Conservation (phyloP, 805 yeast species). For the Candida nitratophila region DNA sequence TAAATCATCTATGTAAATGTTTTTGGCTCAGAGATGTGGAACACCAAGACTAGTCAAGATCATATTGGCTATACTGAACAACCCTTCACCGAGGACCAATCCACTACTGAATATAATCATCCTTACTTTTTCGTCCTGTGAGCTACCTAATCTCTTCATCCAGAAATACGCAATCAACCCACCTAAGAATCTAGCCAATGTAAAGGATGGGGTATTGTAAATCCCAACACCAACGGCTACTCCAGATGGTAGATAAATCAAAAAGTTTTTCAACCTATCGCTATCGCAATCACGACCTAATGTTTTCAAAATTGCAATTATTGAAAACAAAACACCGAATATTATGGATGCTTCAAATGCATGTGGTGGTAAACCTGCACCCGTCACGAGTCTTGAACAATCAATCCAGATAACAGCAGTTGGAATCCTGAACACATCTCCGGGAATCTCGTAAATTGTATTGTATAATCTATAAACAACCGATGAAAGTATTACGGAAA, state of each 20-base stretch:
- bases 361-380: conserved; percentile 79
- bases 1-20: too few relatives aligned
- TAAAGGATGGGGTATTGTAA: conserved; percentile 88
- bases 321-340: conserved; percentile 64
- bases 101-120: conserved; percentile 91
- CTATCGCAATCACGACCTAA: conserved; percentile 25
- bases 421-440: conserved; percentile 75
- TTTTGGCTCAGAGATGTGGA: conserved; percentile 52
- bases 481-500: conserved; percentile 75
- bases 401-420: conserved; percentile 97
- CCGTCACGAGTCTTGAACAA: conserved; percentile 88
- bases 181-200: conserved; percentile 87
- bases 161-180: conserved; percentile 63
- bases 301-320: conserved; percentile 59
- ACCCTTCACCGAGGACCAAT: conserved; percentile 88
- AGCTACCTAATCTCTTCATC: conserved; percentile 30
- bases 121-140: conserved; percentile 48
- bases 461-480: conserved; percentile 80
- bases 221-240: conserved; percentile 97
- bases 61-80: conserved; percentile 79
- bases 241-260: conserved; percentile 77
- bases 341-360: conserved; percentile 54
- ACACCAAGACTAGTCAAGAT: conserved; percentile 60
- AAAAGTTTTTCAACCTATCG: conserved; percentile 28
- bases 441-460: conserved; percentile 78